A percentile compares a stretch with the other conserved stretches of the same genome.
Conservation (phyloP, 306 rosid genomes). For the Abrus precatorius region DNA sequence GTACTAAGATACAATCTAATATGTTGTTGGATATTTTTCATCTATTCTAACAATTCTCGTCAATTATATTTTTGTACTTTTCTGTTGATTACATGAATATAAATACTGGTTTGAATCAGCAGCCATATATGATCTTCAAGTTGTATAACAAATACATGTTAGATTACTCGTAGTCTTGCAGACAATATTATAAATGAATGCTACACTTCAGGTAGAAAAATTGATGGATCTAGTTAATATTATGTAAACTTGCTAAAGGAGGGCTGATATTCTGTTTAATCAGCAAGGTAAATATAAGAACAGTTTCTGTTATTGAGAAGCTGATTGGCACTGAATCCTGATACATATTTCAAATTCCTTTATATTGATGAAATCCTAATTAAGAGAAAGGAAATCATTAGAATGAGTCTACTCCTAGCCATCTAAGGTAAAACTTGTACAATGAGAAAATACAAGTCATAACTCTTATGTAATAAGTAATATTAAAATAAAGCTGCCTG, state of each 20-base stretch:
- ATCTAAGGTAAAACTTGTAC: background rate
- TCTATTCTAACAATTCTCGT: background rate
- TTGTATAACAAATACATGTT: conserved; percentile 8
- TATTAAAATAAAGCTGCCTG: background rate
- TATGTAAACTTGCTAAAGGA: conserved; percentile 32
- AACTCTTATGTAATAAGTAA: background rate
- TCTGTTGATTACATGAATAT: conserved; percentile 6
- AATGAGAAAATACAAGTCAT: background rate
- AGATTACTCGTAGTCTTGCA: conserved; percentile 28
- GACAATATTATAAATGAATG: conserved; percentile 19
- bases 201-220: background rate
- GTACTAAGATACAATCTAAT: background rate
- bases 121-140: background rate
- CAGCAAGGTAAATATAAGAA: conserved; percentile 26
- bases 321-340: background rate
- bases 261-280: background rate
- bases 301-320: conserved; percentile 4
- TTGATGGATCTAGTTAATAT: conserved; percentile 18
- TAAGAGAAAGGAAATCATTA: conserved; percentile 13
- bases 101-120: background rate
- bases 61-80: conserved; percentile 24
- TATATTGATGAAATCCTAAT: background rate
- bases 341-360: background rate
- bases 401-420: background rate
- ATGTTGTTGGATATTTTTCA: background rate